phyloP scores from a whole-genome alignment of 1,139 yeast species.

The Arxiozyma slooffiae region DNA sequence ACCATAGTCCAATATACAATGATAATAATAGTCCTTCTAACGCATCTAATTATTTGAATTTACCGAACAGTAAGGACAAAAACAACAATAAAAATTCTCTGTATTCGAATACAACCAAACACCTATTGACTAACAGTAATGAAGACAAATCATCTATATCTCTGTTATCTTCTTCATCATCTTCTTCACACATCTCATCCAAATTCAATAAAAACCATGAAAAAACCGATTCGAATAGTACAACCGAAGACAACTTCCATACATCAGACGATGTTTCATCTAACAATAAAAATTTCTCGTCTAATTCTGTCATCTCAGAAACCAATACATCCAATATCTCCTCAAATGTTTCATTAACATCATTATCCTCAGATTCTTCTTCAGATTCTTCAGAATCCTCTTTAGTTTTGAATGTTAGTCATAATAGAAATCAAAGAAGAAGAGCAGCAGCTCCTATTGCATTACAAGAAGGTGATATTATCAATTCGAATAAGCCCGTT shows the following conservation, averaged over 20 bases:
- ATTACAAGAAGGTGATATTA: not conserved
- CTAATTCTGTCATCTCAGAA: not conserved
- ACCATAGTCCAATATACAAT: not conserved
- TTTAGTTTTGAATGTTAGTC: not conserved
- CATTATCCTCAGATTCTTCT: not conserved
- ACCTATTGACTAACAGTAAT: not conserved
- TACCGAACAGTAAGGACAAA: not conserved
- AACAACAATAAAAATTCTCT: not conserved
- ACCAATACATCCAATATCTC: not conserved
- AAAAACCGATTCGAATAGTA: not conserved
- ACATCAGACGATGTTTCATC: not conserved
- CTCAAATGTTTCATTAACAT: not conserved
- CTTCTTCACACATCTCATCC: not conserved
- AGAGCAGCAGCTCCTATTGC: not conserved
- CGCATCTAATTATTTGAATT: not conserved
- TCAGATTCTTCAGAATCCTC: not conserved
- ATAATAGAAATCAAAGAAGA: constrained; percentile 1
- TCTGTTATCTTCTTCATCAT: not conserved
- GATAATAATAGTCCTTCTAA: not conserved
- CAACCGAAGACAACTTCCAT: not conserved
- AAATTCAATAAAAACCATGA: not conserved
- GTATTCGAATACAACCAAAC: not conserved
- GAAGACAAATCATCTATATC: not conserved
- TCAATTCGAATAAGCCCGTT: not conserved
- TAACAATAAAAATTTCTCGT: not conserved